Conservation (phyloP, 345 rosid genomes). For the Linum lewisii region DNA sequence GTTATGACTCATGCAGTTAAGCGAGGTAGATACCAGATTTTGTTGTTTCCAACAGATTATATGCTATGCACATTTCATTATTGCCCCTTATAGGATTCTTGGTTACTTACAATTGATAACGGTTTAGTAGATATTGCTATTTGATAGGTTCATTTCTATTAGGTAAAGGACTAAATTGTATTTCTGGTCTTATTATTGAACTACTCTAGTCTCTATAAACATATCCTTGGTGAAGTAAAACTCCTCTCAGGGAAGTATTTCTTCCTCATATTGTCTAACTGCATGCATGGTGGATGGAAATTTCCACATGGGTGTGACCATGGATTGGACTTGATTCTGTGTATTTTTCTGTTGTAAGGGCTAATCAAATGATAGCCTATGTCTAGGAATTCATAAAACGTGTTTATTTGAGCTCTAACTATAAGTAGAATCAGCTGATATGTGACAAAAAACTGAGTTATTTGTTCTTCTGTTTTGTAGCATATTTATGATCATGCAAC, state of each 20-base stretch:
- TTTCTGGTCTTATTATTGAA: no score
- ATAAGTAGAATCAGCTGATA: no score
- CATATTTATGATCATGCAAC: background rate
- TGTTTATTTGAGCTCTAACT: background rate
- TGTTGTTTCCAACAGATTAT: background rate
- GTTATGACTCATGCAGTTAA: constrained; percentile 47
- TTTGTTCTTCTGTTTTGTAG: background rate
- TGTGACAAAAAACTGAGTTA: background rate
- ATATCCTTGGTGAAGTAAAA: background rate
- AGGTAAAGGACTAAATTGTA: background rate
- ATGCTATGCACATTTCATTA: background rate
- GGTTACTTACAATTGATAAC: background rate
- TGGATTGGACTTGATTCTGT: no score
- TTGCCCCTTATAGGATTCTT: background rate
- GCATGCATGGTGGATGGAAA: background rate
- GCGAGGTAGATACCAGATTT: constrained; percentile 44
- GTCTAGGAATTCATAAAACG: background rate
- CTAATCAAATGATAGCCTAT: no score
- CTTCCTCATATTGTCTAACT: background rate
- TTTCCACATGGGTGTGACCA: no score
- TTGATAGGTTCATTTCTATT: background rate
- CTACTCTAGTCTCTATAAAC: background rate
- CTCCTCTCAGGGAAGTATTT: background rate
- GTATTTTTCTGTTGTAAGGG: no score
- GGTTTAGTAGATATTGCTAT: constrained; percentile 3